Base-by-base conservation (phyloP, 208 protist species). In the Trypanosomatidae sp. region DNA sequence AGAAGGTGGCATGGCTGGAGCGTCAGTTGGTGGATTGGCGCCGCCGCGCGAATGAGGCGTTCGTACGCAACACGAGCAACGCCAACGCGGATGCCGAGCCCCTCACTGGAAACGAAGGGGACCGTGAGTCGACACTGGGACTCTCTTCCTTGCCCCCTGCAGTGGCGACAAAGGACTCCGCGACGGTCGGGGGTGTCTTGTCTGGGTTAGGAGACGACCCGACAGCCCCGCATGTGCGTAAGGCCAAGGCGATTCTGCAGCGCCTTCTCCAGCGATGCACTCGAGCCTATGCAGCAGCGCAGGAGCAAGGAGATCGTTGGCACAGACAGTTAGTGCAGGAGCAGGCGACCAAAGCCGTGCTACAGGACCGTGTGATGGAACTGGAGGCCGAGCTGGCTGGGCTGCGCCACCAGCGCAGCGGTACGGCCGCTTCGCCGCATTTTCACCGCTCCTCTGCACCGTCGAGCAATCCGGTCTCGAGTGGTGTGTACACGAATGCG, bases 1-100 rank as follows among this genome's bases (percentile, higher is more conserved):
- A 76, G 47, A 80, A 80, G 70, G 76, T 80, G 66, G 41, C 70
- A 19, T 80, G 76, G 76, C 56, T 80, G 58, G 76, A 80, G 58
- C 68, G 46, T 17, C 76, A 80, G 60, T 66, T 80, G 19, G 59
- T 80, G 13, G 55, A 76, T 41, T 80, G 76, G 76, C 76, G 76
- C 12, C 76, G 73, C 46, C 76, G 69, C 46, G 69, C 70, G 9
- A 70, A 64, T 46, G 70, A 80, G 56, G 66, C 58, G 1, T 75
- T 65, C 7, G 6, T 53, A 43, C 58, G 72, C 17, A 47, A 75
- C 44, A 9, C 43, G 43, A 67, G 64, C 46, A 43, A 3, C 22
- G 1, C 43, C 1, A 49, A 62, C 30, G 74, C 33, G 17, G 66
- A 58, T 22, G 44, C 13, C 13, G 46, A 13, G 41, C 7, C 19